Evolutionary conservation across 805 yeast species (phyloP).

Genomic region (Ogataea pignaliae): DNA sequence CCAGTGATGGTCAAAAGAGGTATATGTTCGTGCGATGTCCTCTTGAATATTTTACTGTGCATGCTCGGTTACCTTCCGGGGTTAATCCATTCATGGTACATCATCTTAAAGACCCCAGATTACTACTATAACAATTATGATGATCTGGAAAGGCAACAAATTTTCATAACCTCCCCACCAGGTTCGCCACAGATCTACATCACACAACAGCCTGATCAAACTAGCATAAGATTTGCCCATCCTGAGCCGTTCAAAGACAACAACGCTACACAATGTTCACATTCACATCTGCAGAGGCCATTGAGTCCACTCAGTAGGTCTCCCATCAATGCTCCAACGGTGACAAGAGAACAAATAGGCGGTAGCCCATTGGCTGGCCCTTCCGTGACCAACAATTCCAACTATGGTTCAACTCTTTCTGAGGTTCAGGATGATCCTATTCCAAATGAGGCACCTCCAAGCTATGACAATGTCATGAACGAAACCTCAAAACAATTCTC

Average conservation of each 20-base stretch:
- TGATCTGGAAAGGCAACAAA: slow-evolving; percentile 26
- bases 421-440: slow-evolving; percentile 6
- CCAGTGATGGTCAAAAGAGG: slow-evolving; percentile 77
- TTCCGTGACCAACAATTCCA: background rate
- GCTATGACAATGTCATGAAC: slow-evolving; percentile 33
- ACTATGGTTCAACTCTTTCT: slow-evolving; percentile 14
- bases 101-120: slow-evolving; percentile 52
- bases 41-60: slow-evolving; percentile 62
- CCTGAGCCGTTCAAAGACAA: slow-evolving; percentile 30
- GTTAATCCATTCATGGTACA: slow-evolving; percentile 61
- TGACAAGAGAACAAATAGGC: slow-evolving; percentile 7
- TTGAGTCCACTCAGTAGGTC: slow-evolving; percentile 22
- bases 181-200: slow-evolving; percentile 15
- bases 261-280: background rate
- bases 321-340: slow-evolving; percentile 3
- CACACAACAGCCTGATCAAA: slow-evolving; percentile 24
- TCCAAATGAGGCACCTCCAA: slow-evolving; percentile 32
- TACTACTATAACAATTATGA: slow-evolving; percentile 8
- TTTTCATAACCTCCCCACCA: slow-evolving; percentile 23
- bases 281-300: slow-evolving; percentile 12
- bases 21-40: slow-evolving; percentile 60
- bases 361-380: background rate
- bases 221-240: slow-evolving; percentile 24
- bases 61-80: slow-evolving; percentile 68
- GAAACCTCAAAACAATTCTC: slow-evolving; percentile 28